Base-by-base conservation (phyloP, 2,329 filamentous ascomycete species). In the Madurella mycetomatis region DNA sequence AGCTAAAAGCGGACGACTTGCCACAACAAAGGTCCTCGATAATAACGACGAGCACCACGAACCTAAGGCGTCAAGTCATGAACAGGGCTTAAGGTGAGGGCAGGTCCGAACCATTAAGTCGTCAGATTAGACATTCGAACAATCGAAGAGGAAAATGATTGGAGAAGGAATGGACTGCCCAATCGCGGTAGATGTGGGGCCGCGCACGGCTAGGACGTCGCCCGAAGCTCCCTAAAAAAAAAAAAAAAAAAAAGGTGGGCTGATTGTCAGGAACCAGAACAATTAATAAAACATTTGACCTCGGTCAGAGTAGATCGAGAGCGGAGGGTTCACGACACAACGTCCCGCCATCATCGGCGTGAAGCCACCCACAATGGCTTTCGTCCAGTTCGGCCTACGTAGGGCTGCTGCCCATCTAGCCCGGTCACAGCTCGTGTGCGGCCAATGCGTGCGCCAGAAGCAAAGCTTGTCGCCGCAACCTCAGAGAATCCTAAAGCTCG, bases 341-440 rank as follows among this genome's bases (percentile, higher is more conserved):
- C 40, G 43, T 42, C 37, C 46, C 49, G 55, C 57, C 61, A 55
- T 57, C 56, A 48, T 32, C 51, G 53, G 47, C 54, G 46, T 43
- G 48, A 53, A 53, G 44, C 46, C 45, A 50, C 46, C 12, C 47
- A 51, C 47, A 16, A 69, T 69, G 67, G 59, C 62, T 25, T 64
- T 65, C 46, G 61, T 67, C 13, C 64, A 66, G 51, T 51, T 63
- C 18, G 65, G 66, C 30, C 55, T 69, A 43, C 65, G 62, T 39
- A 63, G 66, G 58, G 60, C 61, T 15, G 58, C 62, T 15, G 12
- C 56, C 9, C 62, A 62, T 54, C 53, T 65, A 5, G 56, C 64
- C 5, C 54, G 59, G 19, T 67, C 71, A 32, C 69, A 72, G 53
- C 72, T 77, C 50, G 64, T 73, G 64, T 79, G 76, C 68, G 75